These are phyloP conservation scores for Fennellomyces sp. DNA, from an alignment of 371 early-diverging fungal genomes.

Conservation along the genomic window DNA sequence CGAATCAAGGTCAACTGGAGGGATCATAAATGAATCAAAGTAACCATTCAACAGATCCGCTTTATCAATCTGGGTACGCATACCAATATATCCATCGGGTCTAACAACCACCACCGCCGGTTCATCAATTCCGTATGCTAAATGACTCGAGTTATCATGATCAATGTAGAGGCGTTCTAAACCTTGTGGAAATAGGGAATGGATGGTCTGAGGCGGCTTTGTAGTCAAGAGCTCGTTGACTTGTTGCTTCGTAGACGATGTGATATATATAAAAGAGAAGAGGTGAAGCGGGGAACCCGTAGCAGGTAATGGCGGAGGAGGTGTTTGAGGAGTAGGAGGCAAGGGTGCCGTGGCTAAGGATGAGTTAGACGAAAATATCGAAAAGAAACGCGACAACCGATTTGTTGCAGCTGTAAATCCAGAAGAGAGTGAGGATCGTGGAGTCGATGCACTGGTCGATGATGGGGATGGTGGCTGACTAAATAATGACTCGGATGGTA, in stretches of 20 bases:
- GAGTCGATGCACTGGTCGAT: background rate
- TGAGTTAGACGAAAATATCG: slow-evolving; percentile 2
- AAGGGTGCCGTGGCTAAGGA: background rate
- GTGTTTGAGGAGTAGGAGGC: slow-evolving; percentile 5
- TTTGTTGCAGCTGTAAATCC: background rate
- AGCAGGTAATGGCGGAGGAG: slow-evolving; percentile 4
- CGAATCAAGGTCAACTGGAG: slow-evolving; percentile 29
- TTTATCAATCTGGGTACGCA: slow-evolving; percentile 14
- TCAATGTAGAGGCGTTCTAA: slow-evolving; percentile 37
- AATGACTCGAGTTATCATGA: slow-evolving; percentile 44
- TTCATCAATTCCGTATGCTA: slow-evolving; percentile 21
- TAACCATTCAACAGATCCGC: slow-evolving; percentile 21
- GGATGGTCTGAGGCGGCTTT: slow-evolving; percentile 21
- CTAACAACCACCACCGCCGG: slow-evolving; percentile 39
- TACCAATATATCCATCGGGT: slow-evolving; percentile 45
- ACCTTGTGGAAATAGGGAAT: slow-evolving; percentile 29
- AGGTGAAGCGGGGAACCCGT: background rate
- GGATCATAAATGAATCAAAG: slow-evolving; percentile 35
- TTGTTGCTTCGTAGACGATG: slow-evolving; percentile 20
- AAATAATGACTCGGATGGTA: background rate
- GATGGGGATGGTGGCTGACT: background rate
- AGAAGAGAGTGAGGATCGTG: background rate
- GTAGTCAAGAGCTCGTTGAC: slow-evolving; percentile 16
- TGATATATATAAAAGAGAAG: slow-evolving; percentile 10
- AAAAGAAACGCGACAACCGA: slow-evolving; percentile 10